phyloP scores from a whole-genome alignment of 2,329 filamentous ascomycete species.

The Ceratocystis cubensis region DNA sequence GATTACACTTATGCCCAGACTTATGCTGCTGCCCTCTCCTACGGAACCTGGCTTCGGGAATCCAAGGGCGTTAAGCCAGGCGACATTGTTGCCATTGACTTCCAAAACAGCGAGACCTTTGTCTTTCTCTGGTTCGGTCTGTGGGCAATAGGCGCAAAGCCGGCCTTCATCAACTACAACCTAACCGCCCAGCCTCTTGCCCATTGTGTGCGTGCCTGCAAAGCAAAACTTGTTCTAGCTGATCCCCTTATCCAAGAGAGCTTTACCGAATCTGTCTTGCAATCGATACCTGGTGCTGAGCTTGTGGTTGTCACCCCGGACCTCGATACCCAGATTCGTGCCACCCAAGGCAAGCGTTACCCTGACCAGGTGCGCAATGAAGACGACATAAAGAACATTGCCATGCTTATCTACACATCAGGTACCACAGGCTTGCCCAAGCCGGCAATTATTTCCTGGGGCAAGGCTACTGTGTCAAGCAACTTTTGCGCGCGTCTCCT shows the following conservation, averaged over 20 bases:
- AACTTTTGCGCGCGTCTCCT: slow-evolving; percentile 45
- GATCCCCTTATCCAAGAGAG: slow-evolving; percentile 40
- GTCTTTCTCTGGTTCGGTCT: slow-evolving; percentile 63
- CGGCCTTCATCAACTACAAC: slow-evolving; percentile 84
- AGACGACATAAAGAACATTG: slow-evolving; percentile 43
- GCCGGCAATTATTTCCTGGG: slow-evolving; percentile 62
- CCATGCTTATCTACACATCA: slow-evolving; percentile 69
- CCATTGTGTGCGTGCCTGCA: slow-evolving; percentile 61
- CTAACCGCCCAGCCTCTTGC: slow-evolving; percentile 55
- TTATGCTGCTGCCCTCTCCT: slow-evolving; percentile 58
- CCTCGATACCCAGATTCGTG: slow-evolving; percentile 41
- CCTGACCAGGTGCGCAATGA: slow-evolving; percentile 45
- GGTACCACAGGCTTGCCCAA: slow-evolving; percentile 80
- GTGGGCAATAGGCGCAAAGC: slow-evolving; percentile 71
- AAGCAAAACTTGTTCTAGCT: slow-evolving; percentile 53
- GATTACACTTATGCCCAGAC: slow-evolving; percentile 62
- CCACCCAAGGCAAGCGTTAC: slow-evolving; percentile 41
- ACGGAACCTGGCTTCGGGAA: slow-evolving; percentile 62
- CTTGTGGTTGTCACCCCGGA: slow-evolving; percentile 51
- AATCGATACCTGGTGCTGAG: slow-evolving; percentile 38
- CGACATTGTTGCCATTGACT: slow-evolving; percentile 70
- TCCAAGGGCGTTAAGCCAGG: slow-evolving; percentile 50
- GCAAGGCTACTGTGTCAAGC: slow-evolving; percentile 45
- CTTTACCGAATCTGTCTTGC: slow-evolving; percentile 44
- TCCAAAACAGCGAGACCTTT: slow-evolving; percentile 69